Evolutionary conservation across 805 yeast genomes (phyloP).

Genomic region (Lipomyces sp.): DNA sequence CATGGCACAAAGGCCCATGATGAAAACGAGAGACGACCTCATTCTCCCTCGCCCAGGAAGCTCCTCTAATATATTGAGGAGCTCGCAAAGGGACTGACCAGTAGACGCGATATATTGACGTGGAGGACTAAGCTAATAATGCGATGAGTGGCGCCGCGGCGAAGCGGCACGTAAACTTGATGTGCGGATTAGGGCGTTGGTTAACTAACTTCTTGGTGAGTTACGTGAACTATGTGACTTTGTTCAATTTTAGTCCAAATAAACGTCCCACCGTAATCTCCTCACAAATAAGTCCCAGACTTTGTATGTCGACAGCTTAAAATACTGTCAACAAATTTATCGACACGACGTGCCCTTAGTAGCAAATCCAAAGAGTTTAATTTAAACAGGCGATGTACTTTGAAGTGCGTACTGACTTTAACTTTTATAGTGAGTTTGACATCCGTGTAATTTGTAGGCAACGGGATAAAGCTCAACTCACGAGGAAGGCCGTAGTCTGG

Average conservation of each 20-base stretch:
- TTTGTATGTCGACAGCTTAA: no score
- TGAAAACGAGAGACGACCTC: not conserved
- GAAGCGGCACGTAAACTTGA: not conserved
- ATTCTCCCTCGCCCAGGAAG: not conserved
- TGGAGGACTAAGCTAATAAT: not conserved
- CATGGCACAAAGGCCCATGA: not conserved
- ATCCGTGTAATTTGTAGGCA: no score
- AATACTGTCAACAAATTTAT: no score
- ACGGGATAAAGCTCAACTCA: no score
- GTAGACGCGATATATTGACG: not conserved
- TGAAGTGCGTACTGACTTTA: not conserved
- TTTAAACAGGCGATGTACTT: not conserved
- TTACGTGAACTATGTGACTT: no score
- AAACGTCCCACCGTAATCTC: no score
- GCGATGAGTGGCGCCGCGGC: not conserved
- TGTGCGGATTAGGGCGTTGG: not conserved
- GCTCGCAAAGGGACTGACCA: not conserved
- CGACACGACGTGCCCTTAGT: no score
- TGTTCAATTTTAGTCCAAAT: no score
- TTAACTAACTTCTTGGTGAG: no score
- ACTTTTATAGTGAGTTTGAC: no score
- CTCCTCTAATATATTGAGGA: not conserved
- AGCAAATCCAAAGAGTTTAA: not conserved
- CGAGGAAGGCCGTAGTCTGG: no score
- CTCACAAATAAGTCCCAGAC: no score